Evolutionary conservation across 257 asterid genomes (phyloP), one percentile per base, ranked within the genome.

Genomic region (Craterostigma plantagineum): DNA sequence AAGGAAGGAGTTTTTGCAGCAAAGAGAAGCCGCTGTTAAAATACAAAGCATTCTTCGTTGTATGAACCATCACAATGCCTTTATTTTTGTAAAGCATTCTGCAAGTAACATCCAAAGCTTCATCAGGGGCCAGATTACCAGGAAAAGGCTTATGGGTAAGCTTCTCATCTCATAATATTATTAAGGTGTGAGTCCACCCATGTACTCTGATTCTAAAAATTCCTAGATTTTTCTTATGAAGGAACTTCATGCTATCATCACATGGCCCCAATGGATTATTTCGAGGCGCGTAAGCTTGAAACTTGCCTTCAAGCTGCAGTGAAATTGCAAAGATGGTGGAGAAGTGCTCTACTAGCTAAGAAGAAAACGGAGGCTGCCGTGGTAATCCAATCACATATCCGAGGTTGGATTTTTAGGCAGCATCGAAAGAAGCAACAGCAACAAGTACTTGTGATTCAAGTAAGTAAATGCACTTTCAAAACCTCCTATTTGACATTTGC

Each of bases 241-340:
- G 92, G 92, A 53, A 59, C 73, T 36, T 62, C 64, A 14, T 33
- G 60, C 63, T 51, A 59, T 65, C 51, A 59, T 65, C 49, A 27
- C 12, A 60, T 49, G 40, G 33, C 54, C 56, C 56, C 58, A 35
- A 52, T 34, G 51, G 11, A 60, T 42, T 30, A 45, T 17, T 33
- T 43, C 52, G 51, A 52, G 7, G 61, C 67, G 50, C 67, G 37
- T 66, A 78, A 72, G 70, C 35, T 74, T 61, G 59, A 58, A 46
- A 60, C 71, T 52, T 35, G 65, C 48, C 35, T 64, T 40, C 66
- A 55, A 54, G 70, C 79, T 48, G 71, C 71, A 34, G 34, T 71
- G 56, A 81, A 73, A 71, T 60, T 87, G 73, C 97, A 81, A 62
- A 76, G 78, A 63, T 73, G 81, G 87, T 78, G 97, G 95, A 77